Evolutionary conservation across 2,329 filamentous ascomycete species (phyloP), one percentile per base, ranked within the genome.

Genomic region (Hymenoscyphus fraxineus): DNA sequence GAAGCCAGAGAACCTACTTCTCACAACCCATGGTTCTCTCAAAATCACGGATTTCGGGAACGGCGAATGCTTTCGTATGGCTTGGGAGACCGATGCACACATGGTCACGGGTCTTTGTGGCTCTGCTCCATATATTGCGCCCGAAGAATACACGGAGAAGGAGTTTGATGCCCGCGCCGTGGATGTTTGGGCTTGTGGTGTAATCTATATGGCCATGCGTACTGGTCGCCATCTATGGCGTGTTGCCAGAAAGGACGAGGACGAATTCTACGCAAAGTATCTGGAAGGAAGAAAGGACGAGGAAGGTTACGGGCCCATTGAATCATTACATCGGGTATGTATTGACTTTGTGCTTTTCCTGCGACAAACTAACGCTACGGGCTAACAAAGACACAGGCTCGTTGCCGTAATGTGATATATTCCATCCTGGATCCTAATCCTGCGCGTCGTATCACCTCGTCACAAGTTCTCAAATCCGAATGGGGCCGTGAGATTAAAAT

Each of bases 171-270:
- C 95, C 38, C 86, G 95, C 64, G 94, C 95, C n/a, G 94, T 99
- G 59, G 95, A 99, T 74, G 90, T 98, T 15, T 99, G 95, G 95
- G 95, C 95, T 31, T 97, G 93, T 66, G 95, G 95, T 75, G 95
- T 99, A 60, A 99, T 99, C 66, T 99, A 99, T 80, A 99, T 99
- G 95, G 95, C 95, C 15, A 99, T 99, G 95, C 86, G 95, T 65
- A 98, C 94, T 1, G 95, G 95, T 6, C 86, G 95, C 61, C 95
- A 99, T 77, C 82, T 99, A 9, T 99, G 95, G 95, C 90, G 93
- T 62, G 87, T 97, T n/a, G 95, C 95, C 6, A 94, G 94, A 78
- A 96, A 93, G 78, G 93, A 96, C 63, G 94, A 98, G 70, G 95
- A 99, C 73, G 95, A 98, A 74, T 99, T 98, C 73, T 99, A 97